phyloP scores from a whole-genome alignment of 352 stramenopile genomes.

The Phytophthora chlamydospora region DNA sequence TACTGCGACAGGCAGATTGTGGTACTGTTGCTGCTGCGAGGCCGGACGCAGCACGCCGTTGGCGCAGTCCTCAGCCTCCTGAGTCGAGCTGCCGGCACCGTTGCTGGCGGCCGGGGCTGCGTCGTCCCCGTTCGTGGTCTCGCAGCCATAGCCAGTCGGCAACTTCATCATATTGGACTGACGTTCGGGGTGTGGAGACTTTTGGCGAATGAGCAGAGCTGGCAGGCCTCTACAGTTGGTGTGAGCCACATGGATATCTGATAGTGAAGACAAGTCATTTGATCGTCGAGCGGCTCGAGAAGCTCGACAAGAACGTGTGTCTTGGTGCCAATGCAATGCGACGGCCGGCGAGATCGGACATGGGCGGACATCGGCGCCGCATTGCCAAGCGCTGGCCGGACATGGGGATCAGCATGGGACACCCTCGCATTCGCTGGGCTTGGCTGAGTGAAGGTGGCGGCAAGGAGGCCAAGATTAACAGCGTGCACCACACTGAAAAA shows the following conservation, averaged over 20 bases:
- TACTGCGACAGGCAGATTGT: constrained; percentile 66
- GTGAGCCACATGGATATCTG: background rate
- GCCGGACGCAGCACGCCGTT: constrained; percentile 23
- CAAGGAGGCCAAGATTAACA: constrained; percentile 8
- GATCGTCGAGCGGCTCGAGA: background rate
- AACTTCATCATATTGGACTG: constrained; percentile 47
- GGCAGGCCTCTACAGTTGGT: background rate
- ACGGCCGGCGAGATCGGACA: constrained; percentile 11
- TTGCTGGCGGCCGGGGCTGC: background rate
- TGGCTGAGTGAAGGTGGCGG: constrained; percentile 13
- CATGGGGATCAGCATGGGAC: background rate
- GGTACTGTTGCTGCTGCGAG: constrained; percentile 47
- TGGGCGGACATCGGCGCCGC: constrained; percentile 12
- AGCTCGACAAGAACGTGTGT: too few relatives aligned
- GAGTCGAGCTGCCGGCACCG: constrained; percentile 1
- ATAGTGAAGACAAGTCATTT: constrained; percentile 10
- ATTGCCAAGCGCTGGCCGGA: constrained; percentile 1
- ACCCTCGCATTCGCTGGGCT: background rate
- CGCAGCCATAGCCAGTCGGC: constrained; percentile 40
- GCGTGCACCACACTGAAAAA: background rate
- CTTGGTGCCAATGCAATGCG: too few relatives aligned
- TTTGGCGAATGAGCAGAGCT: constrained; percentile 28
- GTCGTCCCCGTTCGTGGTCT: constrained; percentile 34
- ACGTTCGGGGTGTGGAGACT: constrained; percentile 2
- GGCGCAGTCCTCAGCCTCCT: constrained; percentile 24